Conservation (phyloP, 768 basidiomycete species). For the Tulasnella sp. region DNA sequence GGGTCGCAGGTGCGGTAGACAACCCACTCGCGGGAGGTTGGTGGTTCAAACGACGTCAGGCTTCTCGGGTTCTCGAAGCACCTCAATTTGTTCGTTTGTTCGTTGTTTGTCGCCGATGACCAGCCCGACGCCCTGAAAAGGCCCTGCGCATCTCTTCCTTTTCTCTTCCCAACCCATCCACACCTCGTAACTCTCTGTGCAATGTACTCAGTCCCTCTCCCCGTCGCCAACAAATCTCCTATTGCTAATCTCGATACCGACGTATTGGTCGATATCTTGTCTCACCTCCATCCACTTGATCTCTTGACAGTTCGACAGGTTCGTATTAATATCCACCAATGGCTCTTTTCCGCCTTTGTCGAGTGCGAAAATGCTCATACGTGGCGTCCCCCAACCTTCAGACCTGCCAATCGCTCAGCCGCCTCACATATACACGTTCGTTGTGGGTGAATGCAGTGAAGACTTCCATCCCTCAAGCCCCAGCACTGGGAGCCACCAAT, state of each 20-base stretch:
- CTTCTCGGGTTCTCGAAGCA: conserved; percentile 4
- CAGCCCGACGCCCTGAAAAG: background rate
- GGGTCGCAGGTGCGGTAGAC: conserved; percentile 12
- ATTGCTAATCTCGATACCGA: conserved; percentile 19
- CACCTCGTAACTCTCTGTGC: conserved; percentile 9
- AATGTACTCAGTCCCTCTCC: conserved; percentile 19
- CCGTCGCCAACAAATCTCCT: background rate
- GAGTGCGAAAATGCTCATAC: conserved; percentile 3
- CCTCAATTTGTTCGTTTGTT: conserved; percentile 6
- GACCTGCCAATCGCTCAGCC: conserved; percentile 9
- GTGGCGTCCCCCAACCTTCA: background rate
- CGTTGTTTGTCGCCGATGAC: background rate
- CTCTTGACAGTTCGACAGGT: background rate
- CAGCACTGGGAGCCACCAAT: background rate
- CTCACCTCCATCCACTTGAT: conserved; percentile 2
- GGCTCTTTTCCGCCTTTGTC: background rate
- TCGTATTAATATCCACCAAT: background rate
- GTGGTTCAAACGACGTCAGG: conserved; percentile 9
- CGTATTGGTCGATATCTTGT: conserved; percentile 14
- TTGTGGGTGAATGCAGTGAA: conserved; percentile 14
- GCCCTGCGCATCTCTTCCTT: background rate
- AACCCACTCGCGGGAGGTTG: background rate
- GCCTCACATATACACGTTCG: conserved; percentile 6
- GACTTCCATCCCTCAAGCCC: background rate
- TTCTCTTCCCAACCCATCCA: conserved; percentile 4